These are phyloP conservation scores for Stemphylium vesicarium DNA, from an alignment of 2,329 filamentous ascomycete genomes.

Conservation along the genomic window DNA sequence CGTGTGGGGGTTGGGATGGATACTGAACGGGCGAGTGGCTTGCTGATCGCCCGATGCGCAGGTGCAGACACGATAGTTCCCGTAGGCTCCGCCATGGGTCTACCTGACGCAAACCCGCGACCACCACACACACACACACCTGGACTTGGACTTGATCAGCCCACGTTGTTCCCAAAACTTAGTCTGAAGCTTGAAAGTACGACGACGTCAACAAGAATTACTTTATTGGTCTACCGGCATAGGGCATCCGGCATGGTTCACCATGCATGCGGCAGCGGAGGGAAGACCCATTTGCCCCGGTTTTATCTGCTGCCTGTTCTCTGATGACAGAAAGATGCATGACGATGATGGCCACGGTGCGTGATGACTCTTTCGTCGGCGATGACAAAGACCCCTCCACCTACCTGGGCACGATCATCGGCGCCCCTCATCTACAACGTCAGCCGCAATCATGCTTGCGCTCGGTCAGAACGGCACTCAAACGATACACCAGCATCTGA, in stretches of 20 bases:
- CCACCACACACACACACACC: background rate
- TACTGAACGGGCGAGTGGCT: background rate
- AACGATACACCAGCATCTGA: slow-evolving; percentile 1
- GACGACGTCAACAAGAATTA: slow-evolving; percentile 2
- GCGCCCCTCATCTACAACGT: slow-evolving; percentile 5
- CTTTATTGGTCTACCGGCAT: slow-evolving; percentile 3
- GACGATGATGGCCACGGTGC: slow-evolving; percentile 1
- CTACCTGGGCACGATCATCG: background rate
- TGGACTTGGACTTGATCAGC: background rate
- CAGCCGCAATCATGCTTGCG: slow-evolving; percentile 13
- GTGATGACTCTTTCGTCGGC: background rate
- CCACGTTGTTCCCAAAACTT: background rate
- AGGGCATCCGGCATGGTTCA: background rate
- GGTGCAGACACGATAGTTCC: slow-evolving; percentile 2
- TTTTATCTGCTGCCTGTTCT: background rate
- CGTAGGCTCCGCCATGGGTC: slow-evolving; percentile 2
- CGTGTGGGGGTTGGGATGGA: background rate
- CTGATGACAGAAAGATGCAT: background rate
- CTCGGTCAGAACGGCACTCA: slow-evolving; percentile 13
- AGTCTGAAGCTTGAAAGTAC: background rate
- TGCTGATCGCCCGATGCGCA: slow-evolving; percentile 7
- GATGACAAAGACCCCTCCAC: background rate
- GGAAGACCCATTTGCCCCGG: background rate
- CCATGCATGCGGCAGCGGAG: background rate
- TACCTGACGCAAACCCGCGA: background rate